phyloP scores from a whole-genome alignment of 2,329 filamentous ascomycete species.

The Pezicula rhizophila region DNA sequence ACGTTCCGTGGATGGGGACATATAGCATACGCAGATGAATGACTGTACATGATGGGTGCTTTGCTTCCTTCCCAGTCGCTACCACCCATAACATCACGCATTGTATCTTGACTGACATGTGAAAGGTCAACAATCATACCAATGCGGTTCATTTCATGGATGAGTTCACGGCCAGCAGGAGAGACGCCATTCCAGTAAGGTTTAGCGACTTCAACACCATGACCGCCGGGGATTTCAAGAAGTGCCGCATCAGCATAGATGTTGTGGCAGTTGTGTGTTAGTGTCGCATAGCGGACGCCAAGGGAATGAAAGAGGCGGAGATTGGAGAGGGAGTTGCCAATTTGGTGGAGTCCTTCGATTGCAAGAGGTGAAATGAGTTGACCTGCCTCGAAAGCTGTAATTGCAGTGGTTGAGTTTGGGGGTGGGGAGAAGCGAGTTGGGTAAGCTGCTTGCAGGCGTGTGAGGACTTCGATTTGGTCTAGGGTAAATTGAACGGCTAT shows the following conservation, averaged over 20 bases:
- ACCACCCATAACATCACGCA: conserved; percentile 72
- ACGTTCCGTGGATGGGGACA: conserved; percentile 91
- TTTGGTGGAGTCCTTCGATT: conserved; percentile 87
- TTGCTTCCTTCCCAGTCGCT: conserved; percentile 62
- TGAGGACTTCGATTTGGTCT: conserved; percentile 69
- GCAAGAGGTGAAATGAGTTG: conserved; percentile 73
- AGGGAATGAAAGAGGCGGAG: conserved; percentile 70
- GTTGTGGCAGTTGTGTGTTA: conserved; percentile 94
- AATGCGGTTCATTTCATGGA: conserved; percentile 88
- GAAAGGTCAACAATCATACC: conserved; percentile 91
- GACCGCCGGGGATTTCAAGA: conserved; percentile 39
- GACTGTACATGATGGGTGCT: conserved; percentile 83
- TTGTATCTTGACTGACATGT: conserved; percentile 74
- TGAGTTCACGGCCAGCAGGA: conserved; percentile 57
- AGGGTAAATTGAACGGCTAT: conserved; percentile 60
- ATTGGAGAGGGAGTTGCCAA: conserved; percentile 75
- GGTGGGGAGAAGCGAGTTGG: conserved; percentile 64
- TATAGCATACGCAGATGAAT: conserved; percentile 73
- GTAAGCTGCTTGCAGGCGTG: conserved; percentile 56
- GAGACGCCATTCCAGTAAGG: conserved; percentile 70
- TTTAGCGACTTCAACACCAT: conserved; percentile 29
- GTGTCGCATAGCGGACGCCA: conserved; percentile 79
- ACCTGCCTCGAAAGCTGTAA: conserved; percentile 52
- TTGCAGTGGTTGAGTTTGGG: conserved; percentile 52
- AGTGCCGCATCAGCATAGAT: conserved; percentile 80